A percentile compares a stretch with the other conserved stretches of the same genome.
These are phyloP conservation scores for Tolypocladium cylindrosporum DNA, from an alignment of 2,329 filamentous ascomycete species.

Conservation along the genomic window DNA sequence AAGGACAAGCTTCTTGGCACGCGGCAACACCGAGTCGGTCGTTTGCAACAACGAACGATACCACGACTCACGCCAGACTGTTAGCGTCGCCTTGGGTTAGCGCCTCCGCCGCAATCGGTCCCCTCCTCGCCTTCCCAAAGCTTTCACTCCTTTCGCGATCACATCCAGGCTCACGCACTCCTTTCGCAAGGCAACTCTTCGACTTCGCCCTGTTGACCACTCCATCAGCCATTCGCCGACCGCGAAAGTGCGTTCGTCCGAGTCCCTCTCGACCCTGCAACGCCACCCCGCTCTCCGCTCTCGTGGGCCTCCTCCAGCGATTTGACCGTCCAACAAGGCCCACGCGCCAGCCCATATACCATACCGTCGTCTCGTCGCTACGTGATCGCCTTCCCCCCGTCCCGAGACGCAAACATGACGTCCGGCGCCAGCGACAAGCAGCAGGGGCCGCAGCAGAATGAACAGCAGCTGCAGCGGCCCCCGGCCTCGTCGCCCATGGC, in stretches of 20 bases:
- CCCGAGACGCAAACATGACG: background rate
- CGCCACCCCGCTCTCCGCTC: background rate
- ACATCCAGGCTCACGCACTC: background rate
- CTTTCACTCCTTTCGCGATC: background rate
- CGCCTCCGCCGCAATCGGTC: background rate
- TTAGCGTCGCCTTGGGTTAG: background rate
- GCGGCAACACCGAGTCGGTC: background rate
- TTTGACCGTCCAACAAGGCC: background rate
- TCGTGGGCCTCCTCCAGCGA: background rate
- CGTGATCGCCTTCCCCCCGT: background rate
- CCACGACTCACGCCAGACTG: background rate
- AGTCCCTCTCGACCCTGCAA: background rate
- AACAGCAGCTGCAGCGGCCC: background rate
- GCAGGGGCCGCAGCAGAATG: background rate
- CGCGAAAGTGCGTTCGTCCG: background rate
- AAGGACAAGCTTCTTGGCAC: background rate
- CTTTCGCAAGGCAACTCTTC: background rate
- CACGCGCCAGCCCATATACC: background rate
- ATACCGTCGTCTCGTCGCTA: background rate
- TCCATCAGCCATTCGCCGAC: background rate
- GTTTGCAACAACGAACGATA: background rate
- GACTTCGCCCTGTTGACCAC: background rate
- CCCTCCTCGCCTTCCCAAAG: background rate
- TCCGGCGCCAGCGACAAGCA: background rate
- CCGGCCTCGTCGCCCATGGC: conserved; percentile 23